phyloP scores from a whole-genome alignment of 192 early-diverging fungal species.

The Chytriomyces confervae region DNA sequence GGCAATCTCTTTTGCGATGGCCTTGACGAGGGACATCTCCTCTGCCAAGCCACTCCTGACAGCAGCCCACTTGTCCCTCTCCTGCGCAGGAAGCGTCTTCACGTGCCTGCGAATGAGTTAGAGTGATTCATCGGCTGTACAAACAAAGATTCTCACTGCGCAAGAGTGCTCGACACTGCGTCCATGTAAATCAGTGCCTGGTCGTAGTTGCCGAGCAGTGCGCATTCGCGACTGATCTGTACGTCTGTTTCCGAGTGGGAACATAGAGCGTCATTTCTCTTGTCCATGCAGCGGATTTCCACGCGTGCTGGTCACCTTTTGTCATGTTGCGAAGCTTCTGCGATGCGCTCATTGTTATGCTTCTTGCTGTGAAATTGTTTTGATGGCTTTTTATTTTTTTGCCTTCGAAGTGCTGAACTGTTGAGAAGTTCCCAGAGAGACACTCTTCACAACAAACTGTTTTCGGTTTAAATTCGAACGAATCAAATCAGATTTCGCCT shows the following conservation, averaged over 20 bases:
- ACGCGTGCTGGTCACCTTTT: too few relatives aligned
- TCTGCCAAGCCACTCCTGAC: slow-evolving; percentile 42
- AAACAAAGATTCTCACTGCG: slow-evolving; percentile 36
- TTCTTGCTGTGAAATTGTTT: too few relatives aligned
- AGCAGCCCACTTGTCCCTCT: slow-evolving; percentile 49
- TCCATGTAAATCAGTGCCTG: slow-evolving; percentile 62
- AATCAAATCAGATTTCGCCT: background rate
- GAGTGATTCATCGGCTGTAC: background rate
- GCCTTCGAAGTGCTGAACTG: too few relatives aligned
- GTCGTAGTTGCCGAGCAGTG: slow-evolving; percentile 63
- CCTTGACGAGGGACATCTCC: slow-evolving; percentile 62
- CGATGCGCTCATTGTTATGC: too few relatives aligned
- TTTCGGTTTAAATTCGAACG: background rate
- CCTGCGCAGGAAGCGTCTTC: slow-evolving; percentile 42
- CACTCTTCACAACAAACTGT: background rate
- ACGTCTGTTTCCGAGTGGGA: slow-evolving; percentile 34
- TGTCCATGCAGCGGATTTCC: too few relatives aligned
- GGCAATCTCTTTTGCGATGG: slow-evolving; percentile 55
- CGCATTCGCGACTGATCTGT: slow-evolving; percentile 60
- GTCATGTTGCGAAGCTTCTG: too few relatives aligned
- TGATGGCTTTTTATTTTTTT: too few relatives aligned
- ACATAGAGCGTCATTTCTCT: too few relatives aligned
- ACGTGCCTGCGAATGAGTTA: slow-evolving; percentile 45
- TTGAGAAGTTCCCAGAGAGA: too few relatives aligned
- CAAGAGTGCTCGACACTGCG: slow-evolving; percentile 55